Evolutionary conservation across 495 filamentous ascomycete species (phyloP).

Genomic region (Hypoxylon fragiforme): DNA sequence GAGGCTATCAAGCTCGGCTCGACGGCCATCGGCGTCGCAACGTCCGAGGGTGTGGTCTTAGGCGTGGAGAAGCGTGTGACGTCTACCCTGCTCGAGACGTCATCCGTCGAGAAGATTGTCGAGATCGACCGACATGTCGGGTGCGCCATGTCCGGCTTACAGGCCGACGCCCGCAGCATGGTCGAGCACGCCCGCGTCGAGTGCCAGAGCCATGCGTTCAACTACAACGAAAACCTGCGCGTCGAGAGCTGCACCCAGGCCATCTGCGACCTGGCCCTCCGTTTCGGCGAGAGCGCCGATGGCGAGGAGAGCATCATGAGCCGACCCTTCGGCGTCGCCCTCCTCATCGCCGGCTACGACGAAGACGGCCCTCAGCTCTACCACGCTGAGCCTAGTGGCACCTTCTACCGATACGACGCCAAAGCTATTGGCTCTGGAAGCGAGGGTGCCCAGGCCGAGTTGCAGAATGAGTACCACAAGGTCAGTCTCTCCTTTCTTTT

Average conservation of each 20-base stretch:
- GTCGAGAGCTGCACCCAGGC: conserved; percentile 98
- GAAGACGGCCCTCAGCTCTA: conserved; percentile 97
- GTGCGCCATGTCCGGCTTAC: conserved; percentile 96
- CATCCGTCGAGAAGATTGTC: conserved; percentile 98
- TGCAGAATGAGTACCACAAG: conserved; percentile 98
- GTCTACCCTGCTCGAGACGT: conserved; percentile 92
- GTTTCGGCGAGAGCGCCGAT: conserved; percentile 96
- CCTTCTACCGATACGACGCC: conserved; percentile 98
- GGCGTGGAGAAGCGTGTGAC: conserved; percentile 99
- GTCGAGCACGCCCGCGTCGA: conserved; percentile 98
- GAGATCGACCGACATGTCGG: conserved; percentile 98
- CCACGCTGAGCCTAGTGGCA: conserved; percentile 95
- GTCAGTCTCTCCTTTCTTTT: conserved; percentile 30
- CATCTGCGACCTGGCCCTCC: conserved; percentile 93
- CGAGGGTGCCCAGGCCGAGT: conserved; percentile 94
- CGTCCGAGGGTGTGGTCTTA: conserved; percentile 87
- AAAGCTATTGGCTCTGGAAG: conserved; percentile 97
- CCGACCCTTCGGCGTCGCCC: conserved; percentile 92
- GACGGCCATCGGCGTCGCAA: conserved; percentile 97
- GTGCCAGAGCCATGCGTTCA: conserved; percentile 92
- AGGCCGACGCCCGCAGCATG: conserved; percentile 94
- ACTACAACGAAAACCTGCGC: conserved; percentile 91
- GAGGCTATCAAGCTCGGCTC: conserved; percentile 99
- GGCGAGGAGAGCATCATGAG: conserved; percentile 99
- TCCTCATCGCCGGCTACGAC: conserved; percentile 95